These are phyloP conservation scores for Penicillium fuscoglaucum DNA, from an alignment of 2,329 filamentous ascomycete species.

Conservation along the genomic window DNA sequence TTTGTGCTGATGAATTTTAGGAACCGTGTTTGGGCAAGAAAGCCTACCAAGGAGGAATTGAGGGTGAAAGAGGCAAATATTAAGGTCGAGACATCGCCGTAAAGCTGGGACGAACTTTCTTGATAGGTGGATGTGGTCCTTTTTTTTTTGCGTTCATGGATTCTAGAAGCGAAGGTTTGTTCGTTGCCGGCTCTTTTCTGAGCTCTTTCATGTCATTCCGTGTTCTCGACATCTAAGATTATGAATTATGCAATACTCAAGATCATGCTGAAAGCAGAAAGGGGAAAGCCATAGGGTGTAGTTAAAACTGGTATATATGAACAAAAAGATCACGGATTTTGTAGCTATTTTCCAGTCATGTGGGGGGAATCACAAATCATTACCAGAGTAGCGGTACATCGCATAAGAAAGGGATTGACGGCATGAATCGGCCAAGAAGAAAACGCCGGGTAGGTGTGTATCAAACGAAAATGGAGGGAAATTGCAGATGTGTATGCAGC, in stretches of 20 bases:
- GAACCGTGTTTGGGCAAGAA: constrained; percentile 7
- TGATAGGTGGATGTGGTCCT: not conserved
- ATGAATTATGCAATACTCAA: not conserved
- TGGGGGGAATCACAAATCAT: constrained; percentile 3
- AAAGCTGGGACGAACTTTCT: not conserved
- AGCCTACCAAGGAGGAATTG: constrained; percentile 1
- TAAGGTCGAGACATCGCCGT: not conserved
- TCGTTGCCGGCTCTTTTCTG: not conserved
- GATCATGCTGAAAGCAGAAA: not conserved
- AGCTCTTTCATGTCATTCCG: not conserved
- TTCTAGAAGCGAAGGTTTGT: not conserved
- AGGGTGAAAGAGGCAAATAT: not conserved
- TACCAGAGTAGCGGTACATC: not conserved
- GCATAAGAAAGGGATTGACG: not conserved
- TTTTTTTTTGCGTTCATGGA: not conserved
- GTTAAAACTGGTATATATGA: not conserved
- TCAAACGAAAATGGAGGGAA: not conserved
- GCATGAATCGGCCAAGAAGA: constrained; percentile 1
- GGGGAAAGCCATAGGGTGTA: not conserved
- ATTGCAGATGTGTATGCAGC: not conserved
- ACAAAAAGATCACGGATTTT: not conserved
- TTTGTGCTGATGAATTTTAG: not conserved
- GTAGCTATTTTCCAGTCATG: constrained; percentile 9
- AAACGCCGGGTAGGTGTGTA: constrained; percentile 11
- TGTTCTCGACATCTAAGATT: not conserved